Conservation (phyloP, 2,329 filamentous ascomycete genomes). For the Madurella fahalii region DNA sequence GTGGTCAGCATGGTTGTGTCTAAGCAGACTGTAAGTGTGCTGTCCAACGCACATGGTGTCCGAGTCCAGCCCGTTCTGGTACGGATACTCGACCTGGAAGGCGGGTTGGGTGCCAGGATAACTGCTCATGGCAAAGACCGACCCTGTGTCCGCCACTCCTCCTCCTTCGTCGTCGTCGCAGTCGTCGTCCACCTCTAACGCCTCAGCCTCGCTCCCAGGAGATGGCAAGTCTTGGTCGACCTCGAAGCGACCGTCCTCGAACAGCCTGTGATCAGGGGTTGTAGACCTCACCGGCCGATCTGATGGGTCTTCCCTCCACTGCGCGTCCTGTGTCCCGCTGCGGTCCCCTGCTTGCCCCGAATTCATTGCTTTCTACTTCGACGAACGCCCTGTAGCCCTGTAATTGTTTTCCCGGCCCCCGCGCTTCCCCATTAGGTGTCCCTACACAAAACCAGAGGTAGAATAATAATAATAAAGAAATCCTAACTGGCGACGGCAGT, state of each 20-base stretch:
- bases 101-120: conserved; percentile 21
- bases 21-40: not conserved
- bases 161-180: conserved; percentile 10
- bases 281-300: not conserved
- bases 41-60: conserved; percentile 25
- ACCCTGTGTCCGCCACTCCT: conserved; percentile 6
- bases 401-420: conserved; percentile 7
- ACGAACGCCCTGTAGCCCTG: conserved; percentile 13
- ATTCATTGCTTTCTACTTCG: conserved; percentile 16
- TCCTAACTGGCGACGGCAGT: not conserved
- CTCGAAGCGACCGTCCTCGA: not conserved
- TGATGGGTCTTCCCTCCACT: not conserved
- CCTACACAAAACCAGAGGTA: not conserved
- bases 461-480: not conserved
- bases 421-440: conserved; percentile 23
- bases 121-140: conserved; percentile 26
- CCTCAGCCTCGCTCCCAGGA: conserved; percentile 3
- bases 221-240: not conserved
- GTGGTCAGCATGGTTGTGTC: conserved; percentile 9
- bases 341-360: conserved; percentile 3
- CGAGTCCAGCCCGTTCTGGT: conserved; percentile 19
- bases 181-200: conserved; percentile 18
- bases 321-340: conserved; percentile 6
- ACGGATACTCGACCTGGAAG: conserved; percentile 22
- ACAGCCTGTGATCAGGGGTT: not conserved